A percentile compares a stretch with the other conserved stretches of the same genome.
Conservation (phyloP, 345 rosid species). For the Salix caprea region DNA sequence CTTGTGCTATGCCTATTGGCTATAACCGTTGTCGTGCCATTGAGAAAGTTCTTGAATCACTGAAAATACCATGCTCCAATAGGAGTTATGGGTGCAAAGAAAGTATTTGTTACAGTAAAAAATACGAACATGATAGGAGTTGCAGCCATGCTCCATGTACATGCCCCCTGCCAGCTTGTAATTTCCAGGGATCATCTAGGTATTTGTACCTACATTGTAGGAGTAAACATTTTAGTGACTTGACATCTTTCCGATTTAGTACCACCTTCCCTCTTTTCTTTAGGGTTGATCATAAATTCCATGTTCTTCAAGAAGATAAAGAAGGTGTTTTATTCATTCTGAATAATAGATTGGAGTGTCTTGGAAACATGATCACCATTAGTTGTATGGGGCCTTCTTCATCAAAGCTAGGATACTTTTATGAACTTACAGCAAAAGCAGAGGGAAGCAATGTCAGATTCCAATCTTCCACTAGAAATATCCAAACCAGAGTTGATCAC, state of each 20-base stretch:
- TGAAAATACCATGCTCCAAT: conserved; percentile 25
- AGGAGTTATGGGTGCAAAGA: conserved; percentile 30
- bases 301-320: conserved; percentile 23
- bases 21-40: conserved; percentile 23
- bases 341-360: not conserved
- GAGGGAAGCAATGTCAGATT: conserved; percentile 11
- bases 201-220: conserved; percentile 29
- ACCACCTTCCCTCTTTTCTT: not conserved
- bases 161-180: conserved; percentile 40
- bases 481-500: not conserved
- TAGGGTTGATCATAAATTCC: conserved; percentile 5
- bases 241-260: conserved; percentile 2
- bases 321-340: conserved; percentile 21
- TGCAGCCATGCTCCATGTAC: conserved; percentile 30
- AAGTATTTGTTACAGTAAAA: conserved; percentile 14
- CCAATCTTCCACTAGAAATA: conserved; percentile 8
- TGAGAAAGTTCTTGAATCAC: conserved; percentile 35
- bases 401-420: conserved; percentile 1
- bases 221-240: conserved; percentile 19
- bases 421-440: conserved; percentile 11
- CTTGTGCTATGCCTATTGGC: conserved; percentile 18
- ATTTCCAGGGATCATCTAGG: conserved; percentile 18
- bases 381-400: conserved; percentile 24
- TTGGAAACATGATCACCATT: conserved; percentile 23
- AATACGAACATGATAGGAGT: conserved; percentile 23